A percentile compares a stretch with the other conserved stretches of the same genome.
These are phyloP conservation scores for Verbena officinalis DNA, from an alignment of 257 asterid genomes.

Conservation along the genomic window DNA sequence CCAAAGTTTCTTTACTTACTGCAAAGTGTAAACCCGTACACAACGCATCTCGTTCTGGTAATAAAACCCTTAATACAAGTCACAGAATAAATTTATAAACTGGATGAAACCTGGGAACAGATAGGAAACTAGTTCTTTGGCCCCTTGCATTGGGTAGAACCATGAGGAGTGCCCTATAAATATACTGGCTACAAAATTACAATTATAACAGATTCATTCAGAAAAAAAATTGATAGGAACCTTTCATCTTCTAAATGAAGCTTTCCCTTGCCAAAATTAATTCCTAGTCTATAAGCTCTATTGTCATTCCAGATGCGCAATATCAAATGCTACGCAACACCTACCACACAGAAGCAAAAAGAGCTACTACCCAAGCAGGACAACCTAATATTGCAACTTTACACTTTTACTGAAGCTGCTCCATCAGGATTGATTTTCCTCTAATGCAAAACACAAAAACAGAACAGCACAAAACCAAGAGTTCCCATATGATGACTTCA, in stretches of 20 bases:
- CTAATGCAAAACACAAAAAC: not conserved
- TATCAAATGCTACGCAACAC: not conserved
- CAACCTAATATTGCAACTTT: not conserved
- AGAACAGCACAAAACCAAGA: not conserved
- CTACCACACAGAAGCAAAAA: not conserved
- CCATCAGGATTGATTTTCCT: not conserved
- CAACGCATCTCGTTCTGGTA: not conserved
- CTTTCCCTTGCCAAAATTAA: not conserved
- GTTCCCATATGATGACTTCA: slow-evolving; percentile 6
- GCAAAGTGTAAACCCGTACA: not conserved
- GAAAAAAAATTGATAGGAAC: not conserved
- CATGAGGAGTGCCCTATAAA: not conserved
- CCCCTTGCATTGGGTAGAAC: slow-evolving; percentile 6
- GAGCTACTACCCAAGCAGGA: not conserved
- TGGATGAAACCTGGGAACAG: not conserved
- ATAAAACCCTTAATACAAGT: not conserved
- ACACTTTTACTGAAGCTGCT: not conserved
- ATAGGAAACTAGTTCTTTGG: not conserved
- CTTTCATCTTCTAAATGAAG: not conserved
- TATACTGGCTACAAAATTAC: not conserved
- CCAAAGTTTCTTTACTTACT: not conserved
- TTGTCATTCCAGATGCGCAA: not conserved
- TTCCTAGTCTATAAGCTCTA: not conserved
- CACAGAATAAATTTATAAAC: not conserved
- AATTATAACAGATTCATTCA: not conserved